phyloP scores from a whole-genome alignment of 345 rosid species.

The Syzygium aqueum region DNA sequence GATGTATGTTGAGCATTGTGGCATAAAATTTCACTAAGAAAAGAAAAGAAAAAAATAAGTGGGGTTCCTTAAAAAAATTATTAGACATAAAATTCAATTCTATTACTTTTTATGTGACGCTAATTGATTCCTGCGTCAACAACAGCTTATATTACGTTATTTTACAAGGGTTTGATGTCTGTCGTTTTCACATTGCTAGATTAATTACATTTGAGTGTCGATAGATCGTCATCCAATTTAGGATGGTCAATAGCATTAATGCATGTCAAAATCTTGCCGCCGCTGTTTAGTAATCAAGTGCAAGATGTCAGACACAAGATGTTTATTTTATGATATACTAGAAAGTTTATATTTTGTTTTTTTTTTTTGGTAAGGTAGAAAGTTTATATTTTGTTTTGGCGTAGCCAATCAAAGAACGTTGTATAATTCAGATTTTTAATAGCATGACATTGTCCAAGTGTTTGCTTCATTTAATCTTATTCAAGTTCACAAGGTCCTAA shows the following conservation, averaged over 20 bases:
- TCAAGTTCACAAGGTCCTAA: not conserved
- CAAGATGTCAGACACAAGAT: not conserved
- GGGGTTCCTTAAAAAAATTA: not conserved
- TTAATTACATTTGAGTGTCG: not conserved
- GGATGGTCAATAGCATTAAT: not conserved
- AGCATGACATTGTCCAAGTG: not conserved
- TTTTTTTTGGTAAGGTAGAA: too few species aligned
- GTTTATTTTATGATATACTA: not conserved
- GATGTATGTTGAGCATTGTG: not conserved
- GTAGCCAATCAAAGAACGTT: not conserved
- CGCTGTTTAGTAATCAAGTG: not conserved
- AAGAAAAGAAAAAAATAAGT: not conserved
- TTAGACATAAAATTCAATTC: not conserved
- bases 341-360: not conserved
- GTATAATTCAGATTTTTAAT: not conserved
- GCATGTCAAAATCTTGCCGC: rapidly evolving
- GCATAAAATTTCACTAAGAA: not conserved
- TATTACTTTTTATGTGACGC: not conserved
- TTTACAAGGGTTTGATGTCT: not conserved
- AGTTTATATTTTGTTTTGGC: not conserved
- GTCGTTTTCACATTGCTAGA: not conserved
- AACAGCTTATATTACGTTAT: not conserved
- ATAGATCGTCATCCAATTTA: not conserved
- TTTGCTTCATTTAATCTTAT: not conserved
- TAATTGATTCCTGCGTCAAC: not conserved